Base-by-base conservation (phyloP, 805 yeast genomes). In the Priceomyces fermenticarens region DNA sequence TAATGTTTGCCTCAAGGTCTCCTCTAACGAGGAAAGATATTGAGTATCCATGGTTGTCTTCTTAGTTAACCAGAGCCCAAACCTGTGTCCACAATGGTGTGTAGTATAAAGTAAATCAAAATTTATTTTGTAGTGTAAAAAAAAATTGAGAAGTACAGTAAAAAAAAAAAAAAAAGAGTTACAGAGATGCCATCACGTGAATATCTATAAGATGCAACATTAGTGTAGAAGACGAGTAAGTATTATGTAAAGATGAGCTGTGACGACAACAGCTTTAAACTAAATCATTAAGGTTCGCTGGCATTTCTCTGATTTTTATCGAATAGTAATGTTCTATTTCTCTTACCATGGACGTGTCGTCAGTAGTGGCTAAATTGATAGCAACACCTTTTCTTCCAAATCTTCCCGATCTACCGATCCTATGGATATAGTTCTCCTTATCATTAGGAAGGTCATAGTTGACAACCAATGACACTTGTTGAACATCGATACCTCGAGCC, bases 371-470 rank as follows among this genome's bases (percentile, higher is more conserved):
- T 56, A 93, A 85, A 76, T 90, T 93, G 67, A 91, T 88, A 44
- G 99, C 97, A 58, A 86, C 95, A 75, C 96, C 99, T 75, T 90
- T 91, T 70, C 99, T 83, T 55, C 99, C 99, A 74, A 91, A 91
- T 64, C 99, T 83, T 50, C 98, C 99, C 53, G 96, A 89, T 68
- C 99, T 84, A 66, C 99, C 99, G 53, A 91, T 91, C 70, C 99
- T 81, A 75, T 91, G 99, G 60, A 91, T 83, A 67, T 91, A 91
- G 77, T 91, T 91, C 68, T 91, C 98, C 62, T 84, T 82, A 77
- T 93, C 89, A 49, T 79, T 66, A 42, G 99, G 98, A 64, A 91
- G 72, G 67, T 91, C 99, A 71, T 87, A 91, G 77, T 91, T 91
- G 59, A 91, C 88, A 45, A 91, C 99, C 52, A 91, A 71, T 10